Base-by-base conservation (phyloP, 768 basidiomycete genomes). In the Tylopilus sp. region DNA sequence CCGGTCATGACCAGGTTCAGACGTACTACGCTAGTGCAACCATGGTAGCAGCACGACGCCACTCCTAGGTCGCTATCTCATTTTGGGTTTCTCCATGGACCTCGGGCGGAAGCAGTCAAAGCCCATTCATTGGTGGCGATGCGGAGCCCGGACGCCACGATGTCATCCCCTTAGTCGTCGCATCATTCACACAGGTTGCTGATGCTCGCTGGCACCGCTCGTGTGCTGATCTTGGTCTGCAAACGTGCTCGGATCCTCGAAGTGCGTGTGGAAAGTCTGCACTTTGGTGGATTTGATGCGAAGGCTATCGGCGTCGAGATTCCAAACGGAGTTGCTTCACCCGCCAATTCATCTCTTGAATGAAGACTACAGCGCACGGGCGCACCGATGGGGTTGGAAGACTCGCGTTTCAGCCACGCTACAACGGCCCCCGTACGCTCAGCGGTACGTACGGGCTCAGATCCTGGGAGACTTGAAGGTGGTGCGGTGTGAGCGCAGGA, bases 311-410 rank as follows among this genome's bases (percentile, higher is more conserved):
- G 8, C 14, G 33, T 8, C 31, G 19, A 22, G n/a, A 12, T 3
- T 8, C 1, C 3, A 22, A 45, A 11, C 6, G n/a, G 6, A 13
- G 4, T 13, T 9, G 54, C 14, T 64, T 29, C 53, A 78, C 80
- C 73, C 81, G 76, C 75, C 79, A 77, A 61, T 79, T 83, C 81
- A 84, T 83, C 65, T 85, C 83, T 59, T 84, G 81, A n/a, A 84
- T 81, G 24, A 79, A 73, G 57, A 81, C 83, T 50, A 30, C 9
- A 8, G 34, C 11, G 29, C 29, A 6, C 22, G 9, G 19, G 10
- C 26, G 21, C 16, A 19, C 14, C 26, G 5, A 37, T 4, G 7
- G 22, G 31, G 28, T 30, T 21, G 13, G 12, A 48, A 34, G 1
- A 65, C 79, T 58, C 55, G 80, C 85, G 85, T 60, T 87, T 86